These are phyloP conservation scores for Claviceps capensis DNA, from an alignment of 2,329 filamentous ascomycete species.

Conservation along the genomic window DNA sequence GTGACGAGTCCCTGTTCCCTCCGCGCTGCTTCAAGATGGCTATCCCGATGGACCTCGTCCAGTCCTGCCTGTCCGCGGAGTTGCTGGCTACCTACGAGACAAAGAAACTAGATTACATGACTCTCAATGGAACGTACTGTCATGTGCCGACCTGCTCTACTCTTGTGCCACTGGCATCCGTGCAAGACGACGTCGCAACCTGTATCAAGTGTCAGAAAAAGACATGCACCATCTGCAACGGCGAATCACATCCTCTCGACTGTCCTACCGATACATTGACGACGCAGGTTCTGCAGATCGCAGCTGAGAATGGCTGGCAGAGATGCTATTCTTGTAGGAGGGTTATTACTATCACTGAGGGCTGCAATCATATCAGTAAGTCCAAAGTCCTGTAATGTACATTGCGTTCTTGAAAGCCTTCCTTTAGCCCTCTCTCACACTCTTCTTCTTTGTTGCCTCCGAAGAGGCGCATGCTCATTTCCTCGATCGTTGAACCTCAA, in stretches of 20 bases:
- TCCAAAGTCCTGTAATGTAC: conserved; percentile 5
- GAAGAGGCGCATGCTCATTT: not conserved
- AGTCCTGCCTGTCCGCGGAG: conserved; percentile 20
- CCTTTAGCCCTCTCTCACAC: not conserved
- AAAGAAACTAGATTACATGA: conserved; percentile 36
- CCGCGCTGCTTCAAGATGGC: conserved; percentile 35
- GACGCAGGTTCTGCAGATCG: conserved; percentile 26
- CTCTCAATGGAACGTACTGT: conserved; percentile 38
- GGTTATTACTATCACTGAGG: conserved; percentile 33
- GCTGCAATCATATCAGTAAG: conserved; percentile 46
- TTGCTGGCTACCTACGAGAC: conserved; percentile 23
- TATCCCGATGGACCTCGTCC: conserved; percentile 24
- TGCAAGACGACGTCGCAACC: conserved; percentile 19
- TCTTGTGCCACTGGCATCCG: conserved; percentile 27
- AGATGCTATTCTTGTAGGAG: conserved; percentile 30
- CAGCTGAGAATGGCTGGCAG: conserved; percentile 33
- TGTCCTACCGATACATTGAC: conserved; percentile 31
- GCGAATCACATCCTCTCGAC: conserved; percentile 26
- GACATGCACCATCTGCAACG: conserved; percentile 42
- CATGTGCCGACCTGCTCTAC: conserved; percentile 25
- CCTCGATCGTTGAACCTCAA: not conserved
- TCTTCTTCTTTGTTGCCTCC: too few species aligned
- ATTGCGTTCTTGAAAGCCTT: not conserved
- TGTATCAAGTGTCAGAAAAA: conserved; percentile 27
- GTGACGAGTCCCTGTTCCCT: conserved; percentile 39